Conservation (phyloP, 352 stramenopile genomes). For the Phytophthora pluvialis region DNA sequence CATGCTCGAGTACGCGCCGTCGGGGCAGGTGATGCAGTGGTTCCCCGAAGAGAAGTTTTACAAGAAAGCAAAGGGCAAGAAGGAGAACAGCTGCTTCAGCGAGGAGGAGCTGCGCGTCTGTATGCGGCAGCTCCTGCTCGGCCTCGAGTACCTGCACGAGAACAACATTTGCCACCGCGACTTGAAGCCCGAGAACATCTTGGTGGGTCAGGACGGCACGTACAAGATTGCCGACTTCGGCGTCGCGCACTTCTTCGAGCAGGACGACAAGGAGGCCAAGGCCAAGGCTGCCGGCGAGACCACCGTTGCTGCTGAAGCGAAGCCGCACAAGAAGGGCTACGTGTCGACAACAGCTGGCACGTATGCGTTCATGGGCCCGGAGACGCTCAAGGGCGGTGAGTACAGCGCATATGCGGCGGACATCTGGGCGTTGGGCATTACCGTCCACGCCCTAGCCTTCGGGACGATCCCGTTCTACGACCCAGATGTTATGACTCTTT, state of each 20-base stretch:
- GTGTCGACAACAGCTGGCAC: conserved; percentile 83
- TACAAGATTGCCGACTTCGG: conserved; percentile 90
- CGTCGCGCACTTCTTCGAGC: conserved; percentile 84
- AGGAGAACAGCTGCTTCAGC: conserved; percentile 41
- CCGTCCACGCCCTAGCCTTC: conserved; percentile 81
- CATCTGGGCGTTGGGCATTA: conserved; percentile 89
- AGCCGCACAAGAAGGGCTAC: conserved; percentile 69
- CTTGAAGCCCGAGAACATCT: conserved; percentile 88
- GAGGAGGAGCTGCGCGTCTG: conserved; percentile 68
- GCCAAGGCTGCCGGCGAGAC: conserved; percentile 15
- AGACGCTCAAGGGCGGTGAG: conserved; percentile 79
- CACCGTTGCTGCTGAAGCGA: not conserved
- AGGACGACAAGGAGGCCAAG: conserved; percentile 46
- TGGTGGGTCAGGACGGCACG: conserved; percentile 66
- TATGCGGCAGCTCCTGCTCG: conserved; percentile 75
- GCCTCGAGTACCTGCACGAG: conserved; percentile 84
- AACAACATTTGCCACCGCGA: conserved; percentile 90
- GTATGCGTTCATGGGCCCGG: conserved; percentile 86
- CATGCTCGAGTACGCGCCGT: conserved; percentile 85
- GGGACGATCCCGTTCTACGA: conserved; percentile 87
- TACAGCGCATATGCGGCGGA: conserved; percentile 87
- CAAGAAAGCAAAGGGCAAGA: conserved; percentile 33
- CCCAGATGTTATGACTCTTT: conserved; percentile 78
- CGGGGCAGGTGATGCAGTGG: conserved; percentile 89
- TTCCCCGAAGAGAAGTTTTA: conserved; percentile 64